phyloP scores from a whole-genome alignment of 2,329 filamentous ascomycete species.

The Botrytis byssoidea region DNA sequence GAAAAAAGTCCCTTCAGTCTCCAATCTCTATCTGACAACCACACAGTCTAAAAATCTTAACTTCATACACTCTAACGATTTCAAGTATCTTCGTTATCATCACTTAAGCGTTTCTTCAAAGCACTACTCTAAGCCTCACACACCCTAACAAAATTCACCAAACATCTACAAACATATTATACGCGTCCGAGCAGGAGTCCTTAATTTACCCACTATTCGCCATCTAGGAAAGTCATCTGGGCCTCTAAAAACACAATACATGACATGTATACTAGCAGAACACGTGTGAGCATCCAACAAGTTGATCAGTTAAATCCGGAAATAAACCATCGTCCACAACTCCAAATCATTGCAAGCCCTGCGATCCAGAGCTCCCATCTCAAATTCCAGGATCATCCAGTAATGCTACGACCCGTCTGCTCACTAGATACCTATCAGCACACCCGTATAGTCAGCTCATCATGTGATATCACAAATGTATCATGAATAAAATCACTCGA shows the following conservation, averaged over 20 bases:
- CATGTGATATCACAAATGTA: neutral
- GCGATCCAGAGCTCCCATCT: neutral
- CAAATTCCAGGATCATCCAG: neutral
- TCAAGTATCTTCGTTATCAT: neutral
- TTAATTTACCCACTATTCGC: neutral
- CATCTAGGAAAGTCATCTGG: neutral
- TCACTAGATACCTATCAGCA: neutral
- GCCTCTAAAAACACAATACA: neutral
- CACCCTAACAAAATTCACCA: neutral
- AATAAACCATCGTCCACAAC: neutral
- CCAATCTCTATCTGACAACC: neutral
- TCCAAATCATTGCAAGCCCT: neutral
- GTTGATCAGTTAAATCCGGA: neutral
- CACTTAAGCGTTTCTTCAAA: neutral
- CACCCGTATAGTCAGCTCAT: neutral
- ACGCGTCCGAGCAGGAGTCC: neutral
- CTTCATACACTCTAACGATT: neutral
- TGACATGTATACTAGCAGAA: neutral
- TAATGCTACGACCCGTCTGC: neutral
- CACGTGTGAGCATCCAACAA: neutral
- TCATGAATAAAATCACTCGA: neutral
- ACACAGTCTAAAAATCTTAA: neutral
- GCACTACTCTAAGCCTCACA: neutral
- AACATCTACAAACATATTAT: neutral
- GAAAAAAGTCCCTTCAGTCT: neutral